Conservation (phyloP, 2,329 filamentous ascomycete genomes). For the Hypoxylon sp. region DNA sequence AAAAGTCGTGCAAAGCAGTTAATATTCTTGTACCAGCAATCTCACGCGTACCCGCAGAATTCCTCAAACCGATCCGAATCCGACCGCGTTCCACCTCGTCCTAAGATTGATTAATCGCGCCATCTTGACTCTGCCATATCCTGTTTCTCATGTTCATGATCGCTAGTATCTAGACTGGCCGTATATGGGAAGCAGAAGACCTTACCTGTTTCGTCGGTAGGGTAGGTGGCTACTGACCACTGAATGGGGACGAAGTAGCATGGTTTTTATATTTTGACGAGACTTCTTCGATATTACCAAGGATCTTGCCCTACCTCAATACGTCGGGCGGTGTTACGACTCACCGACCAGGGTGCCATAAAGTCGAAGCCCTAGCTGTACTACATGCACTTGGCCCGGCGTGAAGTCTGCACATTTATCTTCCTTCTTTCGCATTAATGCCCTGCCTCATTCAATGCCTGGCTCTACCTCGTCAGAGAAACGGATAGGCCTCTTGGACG, state of each 20-base stretch:
- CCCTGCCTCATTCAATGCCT: slow-evolving; percentile 37
- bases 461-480: slow-evolving; percentile 38
- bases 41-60: slow-evolving; percentile 28
- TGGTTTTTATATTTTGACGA: slow-evolving; percentile 17
- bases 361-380: slow-evolving; percentile 28
- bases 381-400: slow-evolving; percentile 23
- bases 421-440: slow-evolving; percentile 28
- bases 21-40: slow-evolving; percentile 5
- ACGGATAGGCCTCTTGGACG: slow-evolving; percentile 35
- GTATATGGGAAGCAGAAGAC: slow-evolving; percentile 11
- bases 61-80: slow-evolving; percentile 13
- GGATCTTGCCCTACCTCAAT: slow-evolving; percentile 1
- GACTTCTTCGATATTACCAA: slow-evolving; percentile 8
- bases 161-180: not conserved
- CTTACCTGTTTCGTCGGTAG: slow-evolving; percentile 9
- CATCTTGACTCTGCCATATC: slow-evolving; percentile 2
- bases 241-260: slow-evolving; percentile 19
- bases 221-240: slow-evolving; percentile 6
- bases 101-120: slow-evolving; percentile 8
- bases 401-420: slow-evolving; percentile 16
- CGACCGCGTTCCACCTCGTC: slow-evolving; percentile 26
- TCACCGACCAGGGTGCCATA: slow-evolving; percentile 26
- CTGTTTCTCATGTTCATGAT: slow-evolving; percentile 9
- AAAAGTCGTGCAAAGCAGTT: not conserved
- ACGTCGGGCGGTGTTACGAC: slow-evolving; percentile 22